Percentiles rank a stretch among this genome's conserved stretches.
Evolutionary conservation across 2,329 filamentous ascomycete species (phyloP).

Genomic region (Metarhizium rileyi): DNA sequence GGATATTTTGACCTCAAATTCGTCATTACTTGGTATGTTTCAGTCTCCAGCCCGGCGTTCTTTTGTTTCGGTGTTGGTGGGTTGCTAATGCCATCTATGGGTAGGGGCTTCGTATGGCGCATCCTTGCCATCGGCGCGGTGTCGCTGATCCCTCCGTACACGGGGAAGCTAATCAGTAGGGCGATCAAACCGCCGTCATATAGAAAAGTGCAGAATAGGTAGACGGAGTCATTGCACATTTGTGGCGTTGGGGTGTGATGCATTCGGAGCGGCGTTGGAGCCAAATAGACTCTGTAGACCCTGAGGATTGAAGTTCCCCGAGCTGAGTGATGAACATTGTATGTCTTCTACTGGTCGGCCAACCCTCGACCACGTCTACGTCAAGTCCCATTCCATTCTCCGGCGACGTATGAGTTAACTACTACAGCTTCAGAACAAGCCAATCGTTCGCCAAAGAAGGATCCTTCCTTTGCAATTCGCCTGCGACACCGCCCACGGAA

Average conservation of each 20-base stretch:
- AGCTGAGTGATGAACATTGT: neutral
- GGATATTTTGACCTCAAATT: conserved; percentile 83
- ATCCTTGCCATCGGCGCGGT: conserved; percentile 71
- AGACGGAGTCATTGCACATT: conserved; percentile 11
- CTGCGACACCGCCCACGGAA: conserved; percentile 57
- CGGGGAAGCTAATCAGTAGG: conserved; percentile 72
- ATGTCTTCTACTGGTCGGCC: neutral
- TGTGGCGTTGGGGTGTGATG: conserved; percentile 5
- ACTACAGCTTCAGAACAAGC: conserved; percentile 44
- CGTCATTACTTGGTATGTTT: conserved; percentile 53
- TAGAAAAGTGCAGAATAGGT: conserved; percentile 76
- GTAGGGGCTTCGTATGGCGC: conserved; percentile 78
- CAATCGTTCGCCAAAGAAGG: conserved; percentile 29
- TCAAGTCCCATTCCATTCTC: too few species aligned
- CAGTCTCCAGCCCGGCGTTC: neutral
- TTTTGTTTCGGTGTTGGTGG: neutral
- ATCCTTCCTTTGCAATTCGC: conserved; percentile 42
- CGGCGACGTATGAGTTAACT: neutral
- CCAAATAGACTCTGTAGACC: neutral
- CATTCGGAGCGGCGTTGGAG: conserved; percentile 6
- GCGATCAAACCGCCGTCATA: conserved; percentile 89
- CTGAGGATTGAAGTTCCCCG: too few species aligned
- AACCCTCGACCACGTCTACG: neutral
- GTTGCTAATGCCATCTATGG: conserved; percentile 12
- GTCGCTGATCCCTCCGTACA: conserved; percentile 77